Evolutionary conservation across 768 basidiomycete genomes (phyloP).

Genomic region (Goffeauzyma gilvescens): DNA sequence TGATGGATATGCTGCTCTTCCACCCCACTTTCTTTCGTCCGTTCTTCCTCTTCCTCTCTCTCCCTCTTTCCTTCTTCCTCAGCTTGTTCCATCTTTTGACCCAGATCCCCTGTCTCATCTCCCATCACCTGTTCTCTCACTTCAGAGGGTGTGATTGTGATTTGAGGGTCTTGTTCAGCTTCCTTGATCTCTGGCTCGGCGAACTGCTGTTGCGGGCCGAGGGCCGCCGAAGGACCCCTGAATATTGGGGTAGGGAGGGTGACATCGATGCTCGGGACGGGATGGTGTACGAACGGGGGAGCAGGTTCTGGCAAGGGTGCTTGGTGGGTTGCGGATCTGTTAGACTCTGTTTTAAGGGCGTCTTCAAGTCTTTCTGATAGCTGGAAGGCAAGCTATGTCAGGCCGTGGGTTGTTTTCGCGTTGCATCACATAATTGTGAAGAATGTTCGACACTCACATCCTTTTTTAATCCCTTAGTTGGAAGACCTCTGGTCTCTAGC

Average conservation of each 20-base stretch:
- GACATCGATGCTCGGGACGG: no score
- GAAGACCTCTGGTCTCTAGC: slow-evolving; percentile 21
- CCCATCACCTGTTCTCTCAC: slow-evolving; percentile 5
- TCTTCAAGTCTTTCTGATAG: slow-evolving; percentile 18
- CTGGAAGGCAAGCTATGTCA: slow-evolving; percentile 6
- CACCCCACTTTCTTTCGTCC: slow-evolving; percentile 4
- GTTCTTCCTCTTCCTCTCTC: slow-evolving; percentile 7
- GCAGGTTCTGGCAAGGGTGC: neutral
- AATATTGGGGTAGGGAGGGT: no score
- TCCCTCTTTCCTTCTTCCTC: slow-evolving; percentile 9
- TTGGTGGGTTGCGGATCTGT: neutral
- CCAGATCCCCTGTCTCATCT: slow-evolving; percentile 10
- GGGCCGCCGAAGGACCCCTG: no score
- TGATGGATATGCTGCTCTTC: neutral
- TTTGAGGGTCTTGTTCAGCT: neutral
- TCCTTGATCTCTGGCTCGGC: neutral
- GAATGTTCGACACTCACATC: slow-evolving; percentile 16
- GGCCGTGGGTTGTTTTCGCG: neutral
- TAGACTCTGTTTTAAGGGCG: slow-evolving; percentile 3
- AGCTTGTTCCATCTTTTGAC: slow-evolving; percentile 16
- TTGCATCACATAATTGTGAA: neutral
- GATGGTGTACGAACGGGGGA: neutral
- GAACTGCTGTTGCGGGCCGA: neutral
- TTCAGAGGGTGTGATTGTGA: neutral
- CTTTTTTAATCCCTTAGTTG: slow-evolving; percentile 27